Percentiles rank a stretch among this genome's conserved stretches.
These are phyloP conservation scores for Vitis hybrid DNA, from an alignment of 177 flowering plant genomes.

Conservation along the genomic window DNA sequence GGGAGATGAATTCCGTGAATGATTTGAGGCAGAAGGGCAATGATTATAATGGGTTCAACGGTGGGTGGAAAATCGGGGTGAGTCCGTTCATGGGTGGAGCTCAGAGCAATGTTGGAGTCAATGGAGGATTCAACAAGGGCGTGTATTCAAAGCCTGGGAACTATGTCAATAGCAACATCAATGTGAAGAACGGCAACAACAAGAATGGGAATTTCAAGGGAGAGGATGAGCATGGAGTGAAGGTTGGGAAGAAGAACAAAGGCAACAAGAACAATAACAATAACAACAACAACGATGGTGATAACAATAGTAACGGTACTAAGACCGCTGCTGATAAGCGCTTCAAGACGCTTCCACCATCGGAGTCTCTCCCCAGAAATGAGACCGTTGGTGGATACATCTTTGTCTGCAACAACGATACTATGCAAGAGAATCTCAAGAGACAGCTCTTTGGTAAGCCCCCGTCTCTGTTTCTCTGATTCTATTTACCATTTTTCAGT, in stretches of 20 bases:
- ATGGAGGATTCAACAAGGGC: constrained; percentile 76
- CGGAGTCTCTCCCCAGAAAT: constrained; percentile 79
- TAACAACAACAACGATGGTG: constrained; percentile 22
- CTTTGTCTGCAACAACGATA: constrained; percentile 96
- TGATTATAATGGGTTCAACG: constrained; percentile 26
- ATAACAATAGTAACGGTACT: constrained; percentile 21
- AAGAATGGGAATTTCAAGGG: constrained; percentile 22
- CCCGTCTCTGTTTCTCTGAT: constrained; percentile 2
- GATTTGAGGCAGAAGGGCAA: constrained; percentile 5
- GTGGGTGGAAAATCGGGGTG: constrained; percentile 38
- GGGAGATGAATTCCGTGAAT: constrained; percentile 15
- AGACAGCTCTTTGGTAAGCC: constrained; percentile 87
- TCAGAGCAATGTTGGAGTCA: constrained; percentile 25
- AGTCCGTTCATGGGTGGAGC: constrained; percentile 9
- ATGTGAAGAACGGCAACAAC: constrained; percentile 27
- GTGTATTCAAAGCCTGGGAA: constrained; percentile 36
- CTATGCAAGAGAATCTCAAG: constrained; percentile 90
- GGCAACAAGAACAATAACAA: constrained; percentile 25
- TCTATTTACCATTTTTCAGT: neutral
- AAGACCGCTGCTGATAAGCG: constrained; percentile 68
- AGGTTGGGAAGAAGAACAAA: constrained; percentile 49
- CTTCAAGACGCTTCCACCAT: constrained; percentile 89
- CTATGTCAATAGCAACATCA: constrained; percentile 21
- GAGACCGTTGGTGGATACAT: constrained; percentile 93
- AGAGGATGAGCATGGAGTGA: constrained; percentile 27